Evolutionary conservation across 139 green algal species (phyloP).

Genomic region (Chlorella sp.): DNA sequence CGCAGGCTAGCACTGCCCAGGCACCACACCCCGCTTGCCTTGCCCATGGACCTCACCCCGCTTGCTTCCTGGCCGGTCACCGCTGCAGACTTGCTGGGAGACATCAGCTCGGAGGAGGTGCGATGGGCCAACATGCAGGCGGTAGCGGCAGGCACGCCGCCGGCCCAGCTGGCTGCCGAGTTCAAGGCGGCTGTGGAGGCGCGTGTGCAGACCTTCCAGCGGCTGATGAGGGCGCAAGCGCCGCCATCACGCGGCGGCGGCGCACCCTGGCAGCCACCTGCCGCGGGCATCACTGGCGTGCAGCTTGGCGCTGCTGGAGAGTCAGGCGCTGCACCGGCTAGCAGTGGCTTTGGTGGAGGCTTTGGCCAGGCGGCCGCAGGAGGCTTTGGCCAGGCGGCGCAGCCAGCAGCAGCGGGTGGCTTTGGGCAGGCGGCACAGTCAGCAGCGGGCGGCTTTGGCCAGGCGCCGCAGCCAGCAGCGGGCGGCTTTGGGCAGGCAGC

Average conservation of each 20-base stretch:
- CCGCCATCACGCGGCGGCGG: constrained; percentile 34
- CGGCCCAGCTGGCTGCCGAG: constrained; percentile 29
- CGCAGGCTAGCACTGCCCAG: too few species aligned
- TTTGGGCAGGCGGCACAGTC: constrained; percentile 24
- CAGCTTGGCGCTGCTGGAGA: neutral
- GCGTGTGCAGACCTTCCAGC: constrained; percentile 31
- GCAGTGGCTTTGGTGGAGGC: neutral
- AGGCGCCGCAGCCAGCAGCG: neutral
- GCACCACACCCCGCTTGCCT: too few species aligned
- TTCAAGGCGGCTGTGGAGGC: constrained; percentile 32
- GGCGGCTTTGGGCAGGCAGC: neutral
- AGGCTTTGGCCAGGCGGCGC: constrained; percentile 14
- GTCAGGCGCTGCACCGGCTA: neutral
- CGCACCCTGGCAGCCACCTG: neutral
- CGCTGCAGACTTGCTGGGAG: constrained; percentile 48
- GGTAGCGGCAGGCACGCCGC: neutral
- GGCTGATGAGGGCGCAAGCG: constrained; percentile 15
- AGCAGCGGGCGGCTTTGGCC: constrained; percentile 28
- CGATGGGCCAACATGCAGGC: constrained; percentile 41
- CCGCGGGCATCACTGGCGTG: neutral
- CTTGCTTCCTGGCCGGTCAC: too few species aligned
- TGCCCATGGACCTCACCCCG: too few species aligned
- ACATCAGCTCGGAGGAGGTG: constrained; percentile 62
- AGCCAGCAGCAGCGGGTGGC: neutral
- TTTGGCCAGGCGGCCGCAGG: neutral